These are phyloP conservation scores for Eimeria praecox DNA, from an alignment of 169 alveolate species.

Conservation along the genomic window DNA sequence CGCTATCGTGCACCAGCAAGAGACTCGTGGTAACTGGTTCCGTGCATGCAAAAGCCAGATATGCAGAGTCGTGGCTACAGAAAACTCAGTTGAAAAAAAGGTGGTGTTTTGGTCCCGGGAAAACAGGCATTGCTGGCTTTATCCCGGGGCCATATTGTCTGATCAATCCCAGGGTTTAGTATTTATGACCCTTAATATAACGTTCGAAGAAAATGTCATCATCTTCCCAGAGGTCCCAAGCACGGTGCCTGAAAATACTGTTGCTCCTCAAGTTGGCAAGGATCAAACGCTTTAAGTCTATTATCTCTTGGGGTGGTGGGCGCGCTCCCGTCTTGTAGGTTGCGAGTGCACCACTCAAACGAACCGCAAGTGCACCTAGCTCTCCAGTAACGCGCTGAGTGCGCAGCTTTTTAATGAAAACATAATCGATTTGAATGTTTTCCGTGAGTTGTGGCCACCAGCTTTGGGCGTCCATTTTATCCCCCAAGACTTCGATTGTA, in stretches of 20 bases:
- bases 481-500: slow-evolving; percentile 7
- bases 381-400: not conserved
- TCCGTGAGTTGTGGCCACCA: not conserved
- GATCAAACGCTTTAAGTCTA: not conserved
- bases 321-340: slow-evolving; percentile 8
- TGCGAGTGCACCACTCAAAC: not conserved
- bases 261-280: not conserved
- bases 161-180: not conserved
- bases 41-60: not conserved
- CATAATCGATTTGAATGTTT: not conserved
- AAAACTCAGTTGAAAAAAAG: not conserved
- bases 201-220: not conserved
- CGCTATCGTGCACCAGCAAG: not conserved
- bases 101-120: not conserved
- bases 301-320: not conserved
- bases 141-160: not conserved
- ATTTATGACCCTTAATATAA: not conserved
- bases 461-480: not conserved
- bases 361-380: not conserved
- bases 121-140: not conserved
- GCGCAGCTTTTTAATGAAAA: not conserved
- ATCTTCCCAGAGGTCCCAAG: not conserved
- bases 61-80: not conserved
- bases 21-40: not conserved
- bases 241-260: not conserved